Percentiles rank a stretch among this genome's conserved stretches.
Conservation (phyloP, 1,284 basidiomycete species). For the Moesziomyces globuligerus region DNA sequence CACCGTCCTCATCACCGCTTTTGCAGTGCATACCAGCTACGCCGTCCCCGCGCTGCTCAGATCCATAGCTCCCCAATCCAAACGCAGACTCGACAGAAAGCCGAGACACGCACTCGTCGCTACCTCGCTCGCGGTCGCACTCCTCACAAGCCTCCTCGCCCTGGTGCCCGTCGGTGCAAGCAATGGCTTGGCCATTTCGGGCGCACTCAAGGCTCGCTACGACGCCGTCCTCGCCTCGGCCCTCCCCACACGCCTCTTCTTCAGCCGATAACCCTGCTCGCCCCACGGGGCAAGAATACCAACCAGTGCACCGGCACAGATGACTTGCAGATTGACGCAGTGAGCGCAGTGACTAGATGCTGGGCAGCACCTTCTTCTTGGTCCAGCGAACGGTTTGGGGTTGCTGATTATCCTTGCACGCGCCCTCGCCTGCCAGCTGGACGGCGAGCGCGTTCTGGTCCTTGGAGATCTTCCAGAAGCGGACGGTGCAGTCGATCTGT, state of each 20-base stretch:
- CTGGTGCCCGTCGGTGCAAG: constrained; percentile 10
- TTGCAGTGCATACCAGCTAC: constrained; percentile 28
- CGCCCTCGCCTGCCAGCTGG: constrained; percentile 55
- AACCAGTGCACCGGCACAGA: not conserved
- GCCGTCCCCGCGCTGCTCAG: constrained; percentile 16
- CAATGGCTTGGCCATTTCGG: constrained; percentile 18
- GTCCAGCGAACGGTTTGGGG: constrained; percentile 60
- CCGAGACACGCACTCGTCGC: constrained; percentile 5
- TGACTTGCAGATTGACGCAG: not conserved
- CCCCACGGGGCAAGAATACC: no score
- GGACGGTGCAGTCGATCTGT: constrained; percentile 63
- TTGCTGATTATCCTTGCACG: constrained; percentile 59
- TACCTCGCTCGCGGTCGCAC: not conserved
- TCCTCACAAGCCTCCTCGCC: constrained; percentile 27
- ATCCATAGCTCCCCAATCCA: not conserved
- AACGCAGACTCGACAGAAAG: not conserved
- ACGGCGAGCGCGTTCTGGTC: constrained; percentile 47
- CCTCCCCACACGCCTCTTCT: constrained; percentile 22
- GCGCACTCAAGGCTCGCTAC: constrained; percentile 29
- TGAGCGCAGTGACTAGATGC: constrained; percentile 4
- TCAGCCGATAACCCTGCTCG: not conserved
- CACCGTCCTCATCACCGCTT: constrained; percentile 25
- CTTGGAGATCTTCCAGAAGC: constrained; percentile 62
- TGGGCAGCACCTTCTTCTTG: constrained; percentile 34
- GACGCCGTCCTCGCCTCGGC: constrained; percentile 23